Base-by-base conservation (phyloP, 495 filamentous ascomycete species). In the Neurospora pannonica region DNA sequence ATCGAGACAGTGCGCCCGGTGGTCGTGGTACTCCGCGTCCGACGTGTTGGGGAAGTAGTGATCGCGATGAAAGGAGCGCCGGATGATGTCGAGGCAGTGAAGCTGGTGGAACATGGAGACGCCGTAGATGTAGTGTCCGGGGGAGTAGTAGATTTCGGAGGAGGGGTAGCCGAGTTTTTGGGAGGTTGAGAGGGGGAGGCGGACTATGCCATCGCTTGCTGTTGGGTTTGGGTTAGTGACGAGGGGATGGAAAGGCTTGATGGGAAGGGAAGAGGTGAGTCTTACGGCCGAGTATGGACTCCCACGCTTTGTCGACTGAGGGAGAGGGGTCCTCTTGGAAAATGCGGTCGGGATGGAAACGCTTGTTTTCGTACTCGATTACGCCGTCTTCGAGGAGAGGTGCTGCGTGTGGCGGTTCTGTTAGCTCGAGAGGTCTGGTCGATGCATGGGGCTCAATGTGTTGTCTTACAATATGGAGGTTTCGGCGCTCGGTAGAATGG, bases 81-180 rank as follows among this genome's bases (percentile, higher is more conserved):
- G 74, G 1, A 75, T 0, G 19, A 60, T 37, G 31, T 75, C 54
- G 17, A 75, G 74, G 70, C 78, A 80, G 67, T 80, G 78, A 0
- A 80, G 76, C 71, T 80, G 78, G 54, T 80, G 78, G 72, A 77
- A 79, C 38, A 77, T 73, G 48, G 74, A 75, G 17, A 76, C 72
- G 21, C 72, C 72, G 67, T 74, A 74, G 21, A 71, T 71, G 38
- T 71, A 71, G 38, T 38, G 17, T 8, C 38, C 71, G 15, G 71
- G 38, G 1, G 38, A 4, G 38, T 71, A 71, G 38, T 48, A 71
- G 8, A 71, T 38, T 28, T 71, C 71, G 9, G 42, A 40, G 19
- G 71, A 71, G 4, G 37, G 71, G 42, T 31, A 62, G 54, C 54
- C 38, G 3, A 71, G 17, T 19, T 19, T 40, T 19, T 31, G 21